Base-by-base conservation (phyloP, 768 basidiomycete species). In the Exsudoporus frostii region DNA sequence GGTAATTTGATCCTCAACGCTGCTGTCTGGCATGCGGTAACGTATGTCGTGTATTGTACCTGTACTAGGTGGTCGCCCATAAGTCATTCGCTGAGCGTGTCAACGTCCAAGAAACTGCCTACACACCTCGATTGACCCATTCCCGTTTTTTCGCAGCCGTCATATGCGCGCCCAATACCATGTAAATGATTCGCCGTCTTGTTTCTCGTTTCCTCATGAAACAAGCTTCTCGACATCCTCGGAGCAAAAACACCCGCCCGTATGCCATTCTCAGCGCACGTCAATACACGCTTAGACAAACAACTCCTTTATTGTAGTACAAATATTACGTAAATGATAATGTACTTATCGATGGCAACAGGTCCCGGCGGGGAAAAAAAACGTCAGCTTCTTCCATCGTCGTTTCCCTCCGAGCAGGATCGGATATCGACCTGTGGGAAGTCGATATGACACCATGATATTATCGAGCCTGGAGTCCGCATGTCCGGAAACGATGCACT, bases 1-100 rank as follows among this genome's bases (percentile, higher is more conserved):
- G 51, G 51, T 38, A n/a, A 52, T 52, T 52, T 50, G 48, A n/a
- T 13, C 27, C 20, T n/a, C 8, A 19, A 44, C 43, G 10, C 38
- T 24, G 27, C 20, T 45, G 45, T 14, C 13, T 7, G 1, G 25
- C 42, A 6, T n/a, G n/a, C n/a, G 17, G 37, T 29, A 17, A 20
- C 37, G 27, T 47, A 22, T 15, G 14, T 7, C 15, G 33, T 30
- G 29, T 30, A 10, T 11, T 30, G 29, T 30, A 11, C 29, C 29
- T 33, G 39, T 22, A 39, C 38, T 34, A 22, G 20, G 13, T 39
- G 20, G 39, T 19, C 19, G 39, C 29, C 29, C 29, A 30, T 30
- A 25, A 5, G 33, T 25, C 33, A 34, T 22, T 17, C 7, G 15
- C 6, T 15, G 6, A 11, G 7, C 25, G 13, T 19, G 36, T 34